These are phyloP conservation scores for Escovopsis sp. DNA, from an alignment of 2,329 filamentous ascomycete genomes.

Conservation along the genomic window DNA sequence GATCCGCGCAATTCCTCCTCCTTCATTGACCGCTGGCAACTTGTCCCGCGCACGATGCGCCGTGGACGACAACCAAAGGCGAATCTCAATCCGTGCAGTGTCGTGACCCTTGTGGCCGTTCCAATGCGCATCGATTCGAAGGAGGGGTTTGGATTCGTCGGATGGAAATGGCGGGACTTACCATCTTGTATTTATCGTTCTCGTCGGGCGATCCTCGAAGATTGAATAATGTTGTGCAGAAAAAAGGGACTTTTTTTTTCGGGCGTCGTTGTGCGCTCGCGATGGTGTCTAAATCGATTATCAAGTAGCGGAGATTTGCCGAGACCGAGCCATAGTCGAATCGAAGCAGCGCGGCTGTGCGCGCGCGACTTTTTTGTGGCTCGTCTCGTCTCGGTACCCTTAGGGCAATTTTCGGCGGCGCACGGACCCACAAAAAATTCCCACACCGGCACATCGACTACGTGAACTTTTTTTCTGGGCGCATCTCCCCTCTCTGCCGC, in stretches of 20 bases:
- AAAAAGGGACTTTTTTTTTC: constrained; percentile 11
- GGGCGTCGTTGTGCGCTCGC: constrained; percentile 14
- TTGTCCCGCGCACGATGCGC: neutral
- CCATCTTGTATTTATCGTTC: constrained; percentile 43
- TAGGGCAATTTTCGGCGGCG: constrained; percentile 28
- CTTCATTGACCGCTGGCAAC: neutral
- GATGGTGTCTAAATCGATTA: constrained; percentile 16
- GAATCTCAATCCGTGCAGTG: neutral
- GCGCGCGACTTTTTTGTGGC: too few species aligned
- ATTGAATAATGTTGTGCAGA: constrained; percentile 28
- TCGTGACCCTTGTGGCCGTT: neutral
- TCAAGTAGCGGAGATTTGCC: constrained; percentile 21
- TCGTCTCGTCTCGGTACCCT: constrained; percentile 9
- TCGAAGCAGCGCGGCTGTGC: too few species aligned
- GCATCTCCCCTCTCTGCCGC: constrained; percentile 9
- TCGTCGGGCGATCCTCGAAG: constrained; percentile 57
- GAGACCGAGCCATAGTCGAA: constrained; percentile 13
- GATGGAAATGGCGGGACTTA: constrained; percentile 23
- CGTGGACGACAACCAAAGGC: neutral
- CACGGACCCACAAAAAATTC: constrained; percentile 20
- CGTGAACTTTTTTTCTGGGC: constrained; percentile 8
- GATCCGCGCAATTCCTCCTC: too few species aligned
- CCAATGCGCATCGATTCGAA: neutral
- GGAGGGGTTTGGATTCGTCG: neutral
- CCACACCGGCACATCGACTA: constrained; percentile 17